These are phyloP conservation scores for Cystobasidium ongulense DNA, from an alignment of 768 basidiomycete genomes.

Conservation along the genomic window DNA sequence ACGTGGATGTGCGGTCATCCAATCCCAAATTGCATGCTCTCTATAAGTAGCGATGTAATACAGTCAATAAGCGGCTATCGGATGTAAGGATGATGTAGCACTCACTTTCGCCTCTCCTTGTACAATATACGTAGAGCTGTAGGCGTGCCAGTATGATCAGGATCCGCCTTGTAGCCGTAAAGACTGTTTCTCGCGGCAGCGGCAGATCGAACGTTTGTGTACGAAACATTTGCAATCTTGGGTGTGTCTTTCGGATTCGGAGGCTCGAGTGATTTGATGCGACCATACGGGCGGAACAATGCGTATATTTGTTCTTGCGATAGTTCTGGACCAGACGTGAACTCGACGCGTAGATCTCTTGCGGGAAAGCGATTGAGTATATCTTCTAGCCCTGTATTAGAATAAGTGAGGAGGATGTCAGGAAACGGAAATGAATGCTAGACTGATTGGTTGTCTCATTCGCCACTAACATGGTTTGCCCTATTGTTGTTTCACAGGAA, in stretches of 20 bases:
- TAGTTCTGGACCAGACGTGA: constrained; percentile 12
- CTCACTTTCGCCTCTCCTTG: constrained; percentile 32
- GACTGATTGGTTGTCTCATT: too few species aligned
- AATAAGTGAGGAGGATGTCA: neutral
- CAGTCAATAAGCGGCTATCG: neutral
- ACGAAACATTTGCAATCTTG: constrained; percentile 43
- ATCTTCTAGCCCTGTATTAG: constrained; percentile 1
- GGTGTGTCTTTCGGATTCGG: constrained; percentile 14
- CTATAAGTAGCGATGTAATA: constrained; percentile 45
- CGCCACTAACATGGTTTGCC: constrained; percentile 3
- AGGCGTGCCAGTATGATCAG: neutral
- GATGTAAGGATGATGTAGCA: too few species aligned
- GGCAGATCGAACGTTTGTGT: constrained; percentile 51
- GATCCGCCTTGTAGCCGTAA: constrained; percentile 50
- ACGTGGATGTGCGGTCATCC: constrained; percentile 76
- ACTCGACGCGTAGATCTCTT: constrained; percentile 13
- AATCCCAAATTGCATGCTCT: constrained; percentile 62
- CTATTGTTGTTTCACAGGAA: neutral
- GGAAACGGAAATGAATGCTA: too few species aligned
- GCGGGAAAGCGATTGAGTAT: constrained; percentile 23
- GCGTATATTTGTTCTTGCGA: constrained; percentile 27
- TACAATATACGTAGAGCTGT: constrained; percentile 39
- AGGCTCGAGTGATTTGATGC: constrained; percentile 17
- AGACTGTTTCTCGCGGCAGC: constrained; percentile 73
- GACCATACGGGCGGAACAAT: constrained; percentile 10